These are phyloP conservation scores for Cocos nucifera DNA, from an alignment of 176 grass and related monocot species.

Conservation along the genomic window DNA sequence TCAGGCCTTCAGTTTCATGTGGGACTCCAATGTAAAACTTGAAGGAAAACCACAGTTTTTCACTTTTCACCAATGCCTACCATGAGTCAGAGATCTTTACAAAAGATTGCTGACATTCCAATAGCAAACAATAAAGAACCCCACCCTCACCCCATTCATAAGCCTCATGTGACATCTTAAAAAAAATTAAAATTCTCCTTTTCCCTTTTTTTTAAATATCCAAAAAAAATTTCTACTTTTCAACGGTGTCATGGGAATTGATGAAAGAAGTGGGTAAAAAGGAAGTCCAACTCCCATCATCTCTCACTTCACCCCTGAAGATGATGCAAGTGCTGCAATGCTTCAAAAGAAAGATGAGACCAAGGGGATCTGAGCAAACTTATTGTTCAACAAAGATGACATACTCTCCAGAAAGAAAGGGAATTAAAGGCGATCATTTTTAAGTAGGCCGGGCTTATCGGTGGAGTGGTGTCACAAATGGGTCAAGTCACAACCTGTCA, in stretches of 20 bases:
- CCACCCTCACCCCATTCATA: neutral
- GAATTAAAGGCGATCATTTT: neutral
- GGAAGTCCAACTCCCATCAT: neutral
- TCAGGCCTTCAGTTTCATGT: neutral
- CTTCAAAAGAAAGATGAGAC: neutral
- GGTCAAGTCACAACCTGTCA: neutral
- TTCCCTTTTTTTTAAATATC: too few relatives aligned
- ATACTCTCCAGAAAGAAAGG: neutral
- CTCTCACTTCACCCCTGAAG: neutral
- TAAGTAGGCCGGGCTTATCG: neutral
- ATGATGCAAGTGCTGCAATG: neutral
- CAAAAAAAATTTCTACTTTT: too few relatives aligned
- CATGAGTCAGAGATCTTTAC: neutral
- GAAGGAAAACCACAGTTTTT: neutral
- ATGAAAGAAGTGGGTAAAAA: neutral
- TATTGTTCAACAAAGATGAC: neutral
- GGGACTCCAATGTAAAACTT: neutral
- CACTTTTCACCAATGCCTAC: neutral
- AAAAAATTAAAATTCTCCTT: too few relatives aligned
- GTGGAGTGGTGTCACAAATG: too few relatives aligned
- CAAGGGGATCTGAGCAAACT: neutral
- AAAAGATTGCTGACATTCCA: neutral
- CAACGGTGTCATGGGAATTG: neutral
- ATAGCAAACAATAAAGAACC: neutral
- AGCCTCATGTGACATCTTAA: conserved; percentile 3